Evolutionary conservation across 805 yeast genomes (phyloP), one percentile per base, ranked within the genome.

Genomic region (Starmerella tilneyi): DNA sequence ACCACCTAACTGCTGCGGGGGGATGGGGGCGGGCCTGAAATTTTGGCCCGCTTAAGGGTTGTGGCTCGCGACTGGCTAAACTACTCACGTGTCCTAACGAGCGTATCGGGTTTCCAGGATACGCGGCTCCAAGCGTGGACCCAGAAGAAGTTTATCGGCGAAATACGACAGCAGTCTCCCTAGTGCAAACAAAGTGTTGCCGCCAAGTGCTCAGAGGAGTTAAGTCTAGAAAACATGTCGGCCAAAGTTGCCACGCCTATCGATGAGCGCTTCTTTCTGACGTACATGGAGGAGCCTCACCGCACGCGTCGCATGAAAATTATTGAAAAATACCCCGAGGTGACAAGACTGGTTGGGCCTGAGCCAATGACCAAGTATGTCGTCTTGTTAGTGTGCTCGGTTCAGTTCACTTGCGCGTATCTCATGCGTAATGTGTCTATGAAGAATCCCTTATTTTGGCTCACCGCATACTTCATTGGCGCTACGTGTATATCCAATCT

Each of bases 321-420:
- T 46, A 65, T 86, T 56, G 73, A 75, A 53, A 76, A 76, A 43
- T 75, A 86, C 57, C 96, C 96, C 0, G 78, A 84, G 50, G 82
- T 86, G 19, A 70, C 80, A 19, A 81, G 81, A 60, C 70, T 86
- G 20, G 79, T 83, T 41, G 96, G 96, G 4, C 83, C 76, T 49
- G 96, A 86, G 61, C 94, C 95, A 1, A 62, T 71, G 43, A 86
- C 96, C 3, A 86, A 85, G 59, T 86, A 80, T 68, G 74, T 82
- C 13, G 78, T 82, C 15, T 47, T 70, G 5, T 67, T 69, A 1
- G 89, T 86, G 7, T 88, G 83, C 12, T 47, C 67, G 1, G 53
- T 81, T n/a, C 96, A 86, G 62, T 66, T 84, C 17, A 43, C 72
- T 1, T 62, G 72, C 5, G 94, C 94, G 0, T 78, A 73, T 56